Evolutionary conservation across 352 stramenopile genomes (phyloP), one percentile per base, ranked within the genome.

Genomic region (Phytophthora citricola): DNA sequence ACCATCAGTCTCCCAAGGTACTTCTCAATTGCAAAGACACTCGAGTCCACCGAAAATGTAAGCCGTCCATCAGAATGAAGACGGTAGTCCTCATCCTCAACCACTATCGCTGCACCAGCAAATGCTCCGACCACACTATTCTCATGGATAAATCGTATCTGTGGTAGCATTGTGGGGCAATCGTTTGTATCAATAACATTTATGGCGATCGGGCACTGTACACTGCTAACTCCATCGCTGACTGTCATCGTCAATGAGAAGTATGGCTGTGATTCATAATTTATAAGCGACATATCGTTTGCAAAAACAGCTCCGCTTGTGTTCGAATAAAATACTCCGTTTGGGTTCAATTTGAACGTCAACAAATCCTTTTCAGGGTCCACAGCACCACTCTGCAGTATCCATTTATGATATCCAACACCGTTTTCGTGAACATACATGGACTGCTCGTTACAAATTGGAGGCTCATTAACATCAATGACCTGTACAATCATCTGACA

Each of bases 381-480:
- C n/a, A 15, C 20, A 31, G 63, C 61, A 32, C n/a, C 12, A 34
- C 12, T 63, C 36, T 75, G 61, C 1, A 68, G 20, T 12, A 75
- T 20, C 67, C 49, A 71, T n/a, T 44, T 17, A 36, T 71, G 17
- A 17, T 53, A 39, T 38, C 55, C 67, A 68, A 44, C 17, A 14
- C 65, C 32, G 27, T 87, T 86, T 54, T 87, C 81, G 4, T 55
- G 39, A 15, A 87, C 12, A 8, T 54, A 26, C 2, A 62, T 27
- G 14, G 62, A 57, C 29, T 79, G 39, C 9, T 15, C 7, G 10
- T 9, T n/a, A 27, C 81, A 90, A 14, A 26, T 41, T 8, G 81
- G 81, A 15, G 81, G 66, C 29, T 90, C 81, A 52, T 87, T 71
- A 38, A 86, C 65, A 47, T 90, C 66, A 20, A 86, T 44, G 22